Evolutionary conservation across 1,139 yeast genomes (phyloP).

Genomic region (Yamadazyma sp.): DNA sequence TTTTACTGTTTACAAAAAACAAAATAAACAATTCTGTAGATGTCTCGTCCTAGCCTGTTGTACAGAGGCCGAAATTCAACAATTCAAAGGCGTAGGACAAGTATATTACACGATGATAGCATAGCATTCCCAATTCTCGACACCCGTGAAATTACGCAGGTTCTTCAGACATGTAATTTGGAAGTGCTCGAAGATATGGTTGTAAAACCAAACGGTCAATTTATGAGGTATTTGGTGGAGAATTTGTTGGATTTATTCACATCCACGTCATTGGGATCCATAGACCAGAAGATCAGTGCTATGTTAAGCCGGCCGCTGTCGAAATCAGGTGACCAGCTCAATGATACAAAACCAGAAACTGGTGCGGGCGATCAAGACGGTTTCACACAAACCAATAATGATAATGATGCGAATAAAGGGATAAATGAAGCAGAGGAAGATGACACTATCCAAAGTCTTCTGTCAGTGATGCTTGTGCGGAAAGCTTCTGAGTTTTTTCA

Average conservation of each 20-base stretch:
- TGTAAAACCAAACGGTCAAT: slow-evolving; percentile 63
- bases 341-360: too few relatives aligned
- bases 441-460: slow-evolving; percentile 36
- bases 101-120: slow-evolving; percentile 21
- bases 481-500: slow-evolving; percentile 62
- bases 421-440: slow-evolving; percentile 12
- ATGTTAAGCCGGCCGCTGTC: slow-evolving; percentile 3
- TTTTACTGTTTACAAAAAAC: background rate
- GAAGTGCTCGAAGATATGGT: slow-evolving; percentile 63
- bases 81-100: slow-evolving; percentile 15
- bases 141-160: slow-evolving; percentile 58
- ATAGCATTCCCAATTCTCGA: slow-evolving; percentile 65
- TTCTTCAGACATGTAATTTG: slow-evolving; percentile 65
- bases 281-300: slow-evolving; percentile 24
- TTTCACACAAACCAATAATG: background rate
- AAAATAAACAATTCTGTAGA: slow-evolving; percentile 4
- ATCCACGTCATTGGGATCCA: slow-evolving; percentile 53
- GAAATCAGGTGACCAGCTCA: slow-evolving; percentile 5
- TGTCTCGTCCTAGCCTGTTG: slow-evolving; percentile 18
- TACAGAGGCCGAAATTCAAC: slow-evolving; percentile 16
- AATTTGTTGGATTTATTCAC: slow-evolving; percentile 72
- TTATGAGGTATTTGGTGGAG: slow-evolving; percentile 60
- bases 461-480: slow-evolving; percentile 55
- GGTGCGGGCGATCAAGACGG: slow-evolving; percentile 1
- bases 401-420: background rate